These are phyloP conservation scores for Rhizoclosmatium globosum DNA, from an alignment of 192 early-diverging fungal species.

Conservation along the genomic window DNA sequence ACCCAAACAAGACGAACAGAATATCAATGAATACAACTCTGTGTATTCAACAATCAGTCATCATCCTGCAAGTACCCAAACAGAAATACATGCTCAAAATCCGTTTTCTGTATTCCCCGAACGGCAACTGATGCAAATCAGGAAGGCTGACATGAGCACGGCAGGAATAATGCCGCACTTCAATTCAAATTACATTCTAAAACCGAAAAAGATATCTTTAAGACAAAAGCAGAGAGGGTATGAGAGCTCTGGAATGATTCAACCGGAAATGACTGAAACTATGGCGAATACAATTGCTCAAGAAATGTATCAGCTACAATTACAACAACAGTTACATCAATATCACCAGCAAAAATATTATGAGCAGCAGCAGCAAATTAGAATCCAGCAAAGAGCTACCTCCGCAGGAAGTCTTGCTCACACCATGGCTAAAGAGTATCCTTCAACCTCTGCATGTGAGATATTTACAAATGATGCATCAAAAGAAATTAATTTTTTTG, in stretches of 20 bases:
- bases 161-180: constrained; percentile 14
- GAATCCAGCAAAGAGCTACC: not conserved
- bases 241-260: not conserved
- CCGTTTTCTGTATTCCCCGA: constrained; percentile 12
- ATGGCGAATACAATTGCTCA: constrained; percentile 12
- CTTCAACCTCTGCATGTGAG: constrained; percentile 22
- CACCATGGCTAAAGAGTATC: constrained; percentile 26
- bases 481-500: too few relatives aligned
- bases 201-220: constrained; percentile 7
- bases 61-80: too few relatives aligned
- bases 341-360: not conserved
- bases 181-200: constrained; percentile 11
- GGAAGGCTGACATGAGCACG: not conserved
- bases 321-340: constrained; percentile 6
- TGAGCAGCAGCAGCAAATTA: constrained; percentile 15
- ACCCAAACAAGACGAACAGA: not conserved
- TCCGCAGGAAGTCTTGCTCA: not conserved
- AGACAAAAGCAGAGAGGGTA: not conserved
- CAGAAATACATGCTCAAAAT: not conserved
- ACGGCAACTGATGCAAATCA: constrained; percentile 9
- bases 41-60: too few relatives aligned
- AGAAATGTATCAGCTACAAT: constrained; percentile 21
- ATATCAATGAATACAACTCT: too few relatives aligned
- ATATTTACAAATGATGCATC: too few relatives aligned
- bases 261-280: not conserved